Percentiles rank a stretch among this genome's conserved stretches.
Evolutionary conservation across 441 rosid genomes (phyloP).

Genomic region (Aleurites moluccanus): DNA sequence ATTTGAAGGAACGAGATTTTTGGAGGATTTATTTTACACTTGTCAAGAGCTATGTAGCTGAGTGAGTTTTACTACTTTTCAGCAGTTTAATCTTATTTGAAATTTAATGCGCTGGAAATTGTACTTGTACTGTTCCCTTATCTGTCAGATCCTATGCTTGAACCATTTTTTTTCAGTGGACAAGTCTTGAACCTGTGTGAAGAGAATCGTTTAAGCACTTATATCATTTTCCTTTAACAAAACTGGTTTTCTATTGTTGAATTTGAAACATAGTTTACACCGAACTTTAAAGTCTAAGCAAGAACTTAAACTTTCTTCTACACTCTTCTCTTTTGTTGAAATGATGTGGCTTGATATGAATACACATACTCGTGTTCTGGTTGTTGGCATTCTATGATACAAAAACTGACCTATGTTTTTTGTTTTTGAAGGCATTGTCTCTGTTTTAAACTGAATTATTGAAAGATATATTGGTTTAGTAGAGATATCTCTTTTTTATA

Average conservation of each 20-base stretch:
- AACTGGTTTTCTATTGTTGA: not conserved
- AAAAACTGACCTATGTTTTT: not conserved
- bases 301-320: too few relatives aligned
- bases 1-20: slow-evolving; percentile 73
- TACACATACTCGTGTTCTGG: not conserved
- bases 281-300: not conserved
- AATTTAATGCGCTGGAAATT: not conserved
- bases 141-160: not conserved
- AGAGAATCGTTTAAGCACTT: not conserved
- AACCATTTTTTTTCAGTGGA: not conserved
- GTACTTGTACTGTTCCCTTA: not conserved
- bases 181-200: not conserved
- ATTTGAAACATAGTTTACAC: not conserved
- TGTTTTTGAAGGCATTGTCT: not conserved
- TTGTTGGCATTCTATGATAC: not conserved
- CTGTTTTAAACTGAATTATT: not conserved
- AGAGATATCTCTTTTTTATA: not conserved
- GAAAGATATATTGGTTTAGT: not conserved
- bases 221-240: not conserved
- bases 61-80: slow-evolving; percentile 45
- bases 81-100: not conserved
- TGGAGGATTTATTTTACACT: slow-evolving; percentile 85
- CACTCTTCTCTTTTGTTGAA: not conserved
- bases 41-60: slow-evolving; percentile 59
- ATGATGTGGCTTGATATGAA: not conserved